phyloP scores from a whole-genome alignment of 148 eudicot species.

The Rhododendron ferrugineum region DNA sequence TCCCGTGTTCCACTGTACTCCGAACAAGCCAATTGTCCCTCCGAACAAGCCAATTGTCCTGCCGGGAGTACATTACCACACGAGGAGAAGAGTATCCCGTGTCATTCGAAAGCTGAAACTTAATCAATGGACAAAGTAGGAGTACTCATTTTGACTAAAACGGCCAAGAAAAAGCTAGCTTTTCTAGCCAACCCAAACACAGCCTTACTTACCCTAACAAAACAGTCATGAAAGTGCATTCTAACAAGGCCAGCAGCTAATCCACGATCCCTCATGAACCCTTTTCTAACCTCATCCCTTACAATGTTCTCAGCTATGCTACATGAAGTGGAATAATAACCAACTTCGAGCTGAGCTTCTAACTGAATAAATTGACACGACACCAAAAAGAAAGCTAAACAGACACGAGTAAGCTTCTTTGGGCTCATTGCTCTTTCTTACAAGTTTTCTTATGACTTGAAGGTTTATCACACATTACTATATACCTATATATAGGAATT shows the following conservation, averaged over 20 bases:
- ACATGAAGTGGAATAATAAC: constrained; percentile 45
- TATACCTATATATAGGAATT: constrained; percentile 2
- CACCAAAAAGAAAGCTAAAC: constrained; percentile 21
- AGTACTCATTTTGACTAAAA: background rate
- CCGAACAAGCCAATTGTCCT: too few relatives aligned
- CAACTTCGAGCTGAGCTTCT: constrained; percentile 48
- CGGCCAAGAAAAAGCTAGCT: background rate
- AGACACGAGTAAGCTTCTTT: constrained; percentile 11
- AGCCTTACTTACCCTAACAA: constrained; percentile 46
- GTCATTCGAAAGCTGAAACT: background rate
- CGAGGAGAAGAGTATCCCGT: background rate
- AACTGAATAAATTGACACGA: constrained; percentile 19
- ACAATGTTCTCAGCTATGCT: constrained; percentile 40
- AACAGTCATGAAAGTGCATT: constrained; percentile 75
- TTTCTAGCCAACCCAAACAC: background rate
- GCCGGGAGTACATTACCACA: too few relatives aligned
- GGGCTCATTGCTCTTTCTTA: constrained; percentile 19
- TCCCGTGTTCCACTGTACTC: too few relatives aligned
- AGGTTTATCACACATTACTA: background rate
- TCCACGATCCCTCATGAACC: constrained; percentile 29
- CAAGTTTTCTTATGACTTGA: background rate
- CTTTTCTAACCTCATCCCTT: constrained; percentile 46
- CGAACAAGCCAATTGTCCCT: too few relatives aligned
- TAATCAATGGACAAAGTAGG: background rate
- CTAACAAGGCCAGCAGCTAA: constrained; percentile 62